Conservation (phyloP, 495 filamentous ascomycete species). For the Pyrenopolyporus hunteri region DNA sequence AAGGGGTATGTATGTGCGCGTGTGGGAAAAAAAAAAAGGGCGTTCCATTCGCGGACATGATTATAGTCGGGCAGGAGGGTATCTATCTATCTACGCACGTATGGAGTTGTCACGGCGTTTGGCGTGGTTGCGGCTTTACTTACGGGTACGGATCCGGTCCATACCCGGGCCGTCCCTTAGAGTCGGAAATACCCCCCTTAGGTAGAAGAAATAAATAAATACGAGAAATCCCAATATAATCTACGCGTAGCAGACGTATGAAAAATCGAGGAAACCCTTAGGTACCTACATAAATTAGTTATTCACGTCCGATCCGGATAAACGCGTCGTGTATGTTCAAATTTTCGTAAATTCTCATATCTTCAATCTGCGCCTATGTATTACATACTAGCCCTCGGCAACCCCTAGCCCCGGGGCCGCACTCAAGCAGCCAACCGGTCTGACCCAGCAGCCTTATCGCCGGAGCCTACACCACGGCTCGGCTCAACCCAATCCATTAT, state of each 20-base stretch:
- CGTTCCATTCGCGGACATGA: constrained; percentile 1
- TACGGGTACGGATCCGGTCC: not conserved
- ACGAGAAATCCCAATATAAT: not conserved
- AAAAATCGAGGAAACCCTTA: too few relatives aligned
- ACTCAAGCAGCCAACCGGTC: constrained; percentile 1
- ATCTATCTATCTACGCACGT: constrained; percentile 1
- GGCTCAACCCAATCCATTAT: constrained; percentile 27
- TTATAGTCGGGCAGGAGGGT: constrained; percentile 5
- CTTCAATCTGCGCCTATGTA: not conserved
- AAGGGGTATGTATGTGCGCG: not conserved
- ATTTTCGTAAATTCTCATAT: constrained; percentile 4
- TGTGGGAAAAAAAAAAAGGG: constrained; percentile 8
- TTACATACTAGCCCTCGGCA: too few relatives aligned
- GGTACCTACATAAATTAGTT: not conserved
- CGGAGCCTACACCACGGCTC: constrained; percentile 8
- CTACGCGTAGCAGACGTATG: not conserved
- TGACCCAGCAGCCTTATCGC: constrained; percentile 1
- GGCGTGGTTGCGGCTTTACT: not conserved
- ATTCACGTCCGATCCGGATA: not conserved
- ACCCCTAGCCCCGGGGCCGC: too few relatives aligned
- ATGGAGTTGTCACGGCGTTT: constrained; percentile 12
- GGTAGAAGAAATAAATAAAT: constrained; percentile 18
- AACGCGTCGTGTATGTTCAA: not conserved
- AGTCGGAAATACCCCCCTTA: constrained; percentile 38
- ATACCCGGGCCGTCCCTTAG: constrained; percentile 1